phyloP scores from a whole-genome alignment of 352 stramenopile species.

The Pythium volutum region DNA sequence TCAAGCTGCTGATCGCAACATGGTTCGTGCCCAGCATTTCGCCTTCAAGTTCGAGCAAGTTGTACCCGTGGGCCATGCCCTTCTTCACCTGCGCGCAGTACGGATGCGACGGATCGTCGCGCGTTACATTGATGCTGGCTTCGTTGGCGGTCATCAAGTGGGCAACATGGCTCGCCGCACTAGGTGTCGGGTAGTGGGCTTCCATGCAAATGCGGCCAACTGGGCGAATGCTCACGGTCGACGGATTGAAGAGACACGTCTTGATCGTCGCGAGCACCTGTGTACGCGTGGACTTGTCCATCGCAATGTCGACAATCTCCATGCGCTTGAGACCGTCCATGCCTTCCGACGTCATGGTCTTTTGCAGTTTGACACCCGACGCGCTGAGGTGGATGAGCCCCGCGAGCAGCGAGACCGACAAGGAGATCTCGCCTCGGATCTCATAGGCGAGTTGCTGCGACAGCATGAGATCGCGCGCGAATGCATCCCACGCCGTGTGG shows the following conservation, averaged over 20 bases:
- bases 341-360: conserved; percentile 53
- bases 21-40: conserved; percentile 61
- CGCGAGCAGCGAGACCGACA: conserved; percentile 51
- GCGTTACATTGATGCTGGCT: conserved; percentile 41
- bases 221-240: conserved; percentile 57
- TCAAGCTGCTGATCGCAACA: conserved; percentile 69
- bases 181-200: conserved; percentile 46
- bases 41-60: conserved; percentile 62
- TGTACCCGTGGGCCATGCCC: conserved; percentile 54
- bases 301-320: conserved; percentile 57
- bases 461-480: conserved; percentile 69
- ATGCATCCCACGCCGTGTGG: conserved; percentile 54
- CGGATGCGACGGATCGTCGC: conserved; percentile 49
- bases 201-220: conserved; percentile 67
- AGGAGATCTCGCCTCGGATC: conserved; percentile 42
- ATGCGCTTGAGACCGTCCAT: conserved; percentile 65
- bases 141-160: conserved; percentile 41
- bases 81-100: conserved; percentile 37
- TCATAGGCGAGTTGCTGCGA: conserved; percentile 38
- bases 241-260: conserved; percentile 82
- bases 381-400: conserved; percentile 51
- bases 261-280: conserved; percentile 67
- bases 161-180: conserved; percentile 43
- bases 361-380: conserved; percentile 42
- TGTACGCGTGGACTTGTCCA: conserved; percentile 56